Percentiles rank a stretch among this genome's conserved stretches.
phyloP scores from a whole-genome alignment of 257 asterid species.

The Forsythia suspensa region DNA sequence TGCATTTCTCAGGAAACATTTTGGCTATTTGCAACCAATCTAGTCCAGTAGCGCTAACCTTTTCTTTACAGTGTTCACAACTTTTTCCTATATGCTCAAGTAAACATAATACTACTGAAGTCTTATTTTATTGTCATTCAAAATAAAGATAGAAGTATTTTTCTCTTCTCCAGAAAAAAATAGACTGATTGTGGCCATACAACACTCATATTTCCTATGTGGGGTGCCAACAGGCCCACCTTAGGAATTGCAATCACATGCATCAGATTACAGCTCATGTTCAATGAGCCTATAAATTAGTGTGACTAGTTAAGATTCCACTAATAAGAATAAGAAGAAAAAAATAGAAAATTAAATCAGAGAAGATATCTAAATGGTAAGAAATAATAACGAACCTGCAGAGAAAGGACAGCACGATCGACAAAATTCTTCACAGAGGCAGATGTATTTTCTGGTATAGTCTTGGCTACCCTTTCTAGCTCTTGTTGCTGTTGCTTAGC shows the following conservation, averaged over 20 bases:
- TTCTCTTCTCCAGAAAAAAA: not conserved
- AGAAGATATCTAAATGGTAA: not conserved
- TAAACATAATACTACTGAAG: not conserved
- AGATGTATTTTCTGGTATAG: slow-evolving; percentile 75
- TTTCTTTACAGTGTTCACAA: not conserved
- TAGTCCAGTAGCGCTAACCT: not conserved
- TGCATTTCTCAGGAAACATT: not conserved
- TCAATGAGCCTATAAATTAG: not conserved
- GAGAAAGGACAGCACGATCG: slow-evolving; percentile 73
- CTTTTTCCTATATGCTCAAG: not conserved
- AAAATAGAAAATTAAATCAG: not conserved
- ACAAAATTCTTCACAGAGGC: slow-evolving; percentile 72
- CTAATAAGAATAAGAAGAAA: not conserved
- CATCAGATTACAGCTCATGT: slow-evolving; percentile 6
- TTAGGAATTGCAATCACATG: not conserved
- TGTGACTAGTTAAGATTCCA: not conserved
- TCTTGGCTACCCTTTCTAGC: slow-evolving; percentile 79
- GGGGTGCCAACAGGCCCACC: slow-evolving; percentile 4
- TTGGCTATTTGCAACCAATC: not conserved
- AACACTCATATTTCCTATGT: slow-evolving; percentile 9
- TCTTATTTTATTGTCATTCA: slow-evolving; percentile 2
- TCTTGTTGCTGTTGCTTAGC: slow-evolving; percentile 79
- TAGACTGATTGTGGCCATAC: not conserved
- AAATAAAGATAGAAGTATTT: not conserved
- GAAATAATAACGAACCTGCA: slow-evolving; percentile 59